Evolutionary conservation across 495 filamentous ascomycete genomes (phyloP).

Genomic region (Apodospora peruviana): DNA sequence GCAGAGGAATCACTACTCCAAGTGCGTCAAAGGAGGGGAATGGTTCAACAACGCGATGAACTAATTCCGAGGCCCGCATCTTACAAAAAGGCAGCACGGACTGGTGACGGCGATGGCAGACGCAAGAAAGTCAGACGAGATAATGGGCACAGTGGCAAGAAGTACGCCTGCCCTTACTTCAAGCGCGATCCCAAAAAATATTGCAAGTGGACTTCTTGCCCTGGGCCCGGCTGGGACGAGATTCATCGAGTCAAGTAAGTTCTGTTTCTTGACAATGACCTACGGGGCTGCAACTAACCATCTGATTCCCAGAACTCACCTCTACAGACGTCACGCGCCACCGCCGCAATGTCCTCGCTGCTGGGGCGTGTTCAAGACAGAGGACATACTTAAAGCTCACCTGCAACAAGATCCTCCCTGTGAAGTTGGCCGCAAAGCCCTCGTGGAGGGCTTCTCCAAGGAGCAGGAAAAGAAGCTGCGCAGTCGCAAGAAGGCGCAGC

Average conservation of each 20-base stretch:
- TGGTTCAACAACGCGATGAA: not conserved
- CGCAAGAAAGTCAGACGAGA: slow-evolving; percentile 3
- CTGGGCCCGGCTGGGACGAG: slow-evolving; percentile 28
- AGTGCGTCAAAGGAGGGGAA: no score
- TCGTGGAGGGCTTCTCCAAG: slow-evolving; percentile 22
- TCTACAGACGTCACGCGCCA: slow-evolving; percentile 22
- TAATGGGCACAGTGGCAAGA: not conserved
- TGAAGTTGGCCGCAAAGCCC: not conserved
- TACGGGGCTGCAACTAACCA: not conserved
- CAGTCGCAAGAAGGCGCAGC: slow-evolving; percentile 32
- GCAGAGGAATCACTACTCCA: no score
- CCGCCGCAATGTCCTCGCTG: slow-evolving; percentile 26
- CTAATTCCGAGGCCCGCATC: not conserved
- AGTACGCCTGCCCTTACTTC: slow-evolving; percentile 29
- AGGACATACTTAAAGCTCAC: slow-evolving; percentile 14
- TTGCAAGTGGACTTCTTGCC: slow-evolving; percentile 26
- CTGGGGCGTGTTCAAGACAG: slow-evolving; percentile 19
- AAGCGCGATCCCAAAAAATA: slow-evolving; percentile 27
- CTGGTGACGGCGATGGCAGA: slow-evolving; percentile 14
- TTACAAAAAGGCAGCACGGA: no score
- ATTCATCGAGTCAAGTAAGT: slow-evolving; percentile 30
- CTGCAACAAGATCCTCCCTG: slow-evolving; percentile 25
- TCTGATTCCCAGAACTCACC: slow-evolving; percentile 16
- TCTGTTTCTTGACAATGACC: not conserved
- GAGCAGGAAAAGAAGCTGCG: slow-evolving; percentile 30